Conservation (phyloP, 1,139 yeast genomes). For the Yamadazyma songkhlaensis region DNA sequence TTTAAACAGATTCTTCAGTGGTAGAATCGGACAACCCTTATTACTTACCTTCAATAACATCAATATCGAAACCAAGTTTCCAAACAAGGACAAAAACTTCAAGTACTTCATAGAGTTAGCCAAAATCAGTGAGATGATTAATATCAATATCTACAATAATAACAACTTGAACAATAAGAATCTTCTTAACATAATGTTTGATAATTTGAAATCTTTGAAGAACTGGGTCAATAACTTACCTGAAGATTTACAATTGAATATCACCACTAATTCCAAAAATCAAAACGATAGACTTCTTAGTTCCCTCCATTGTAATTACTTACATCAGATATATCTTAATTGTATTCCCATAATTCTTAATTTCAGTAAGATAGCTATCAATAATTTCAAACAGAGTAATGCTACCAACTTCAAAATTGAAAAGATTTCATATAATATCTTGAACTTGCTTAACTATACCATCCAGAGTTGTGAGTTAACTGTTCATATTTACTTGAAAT, state of each 20-base stretch:
- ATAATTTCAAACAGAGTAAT: constrained; percentile 9
- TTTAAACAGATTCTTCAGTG: constrained; percentile 24
- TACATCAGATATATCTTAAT: constrained; percentile 27
- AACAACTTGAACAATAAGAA: constrained; percentile 16
- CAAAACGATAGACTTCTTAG: constrained; percentile 19
- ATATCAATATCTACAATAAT: constrained; percentile 19
- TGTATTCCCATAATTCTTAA: constrained; percentile 27
- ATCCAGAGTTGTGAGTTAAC: constrained; percentile 25
- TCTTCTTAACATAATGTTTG: constrained; percentile 17
- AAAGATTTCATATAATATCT: constrained; percentile 20
- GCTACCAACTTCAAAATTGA: constrained; percentile 3
- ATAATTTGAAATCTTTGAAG: constrained; percentile 18
- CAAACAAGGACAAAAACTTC: constrained; percentile 7
- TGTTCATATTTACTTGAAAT: constrained; percentile 21
- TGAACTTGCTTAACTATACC: constrained; percentile 18
- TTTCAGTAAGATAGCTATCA: constrained; percentile 19
- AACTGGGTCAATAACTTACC: constrained; percentile 25
- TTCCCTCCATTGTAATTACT: constrained; percentile 27
- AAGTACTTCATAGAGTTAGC: constrained; percentile 23
- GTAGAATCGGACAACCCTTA: constrained; percentile 27
- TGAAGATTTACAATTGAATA: constrained; percentile 15
- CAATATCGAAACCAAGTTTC: constrained; percentile 4
- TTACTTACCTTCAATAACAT: constrained; percentile 19
- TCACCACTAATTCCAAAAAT: constrained; percentile 5
- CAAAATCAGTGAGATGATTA: constrained; percentile 23